phyloP scores from a whole-genome alignment of 2,329 filamentous ascomycete genomes.

The Amylocarpus encephaloides region DNA sequence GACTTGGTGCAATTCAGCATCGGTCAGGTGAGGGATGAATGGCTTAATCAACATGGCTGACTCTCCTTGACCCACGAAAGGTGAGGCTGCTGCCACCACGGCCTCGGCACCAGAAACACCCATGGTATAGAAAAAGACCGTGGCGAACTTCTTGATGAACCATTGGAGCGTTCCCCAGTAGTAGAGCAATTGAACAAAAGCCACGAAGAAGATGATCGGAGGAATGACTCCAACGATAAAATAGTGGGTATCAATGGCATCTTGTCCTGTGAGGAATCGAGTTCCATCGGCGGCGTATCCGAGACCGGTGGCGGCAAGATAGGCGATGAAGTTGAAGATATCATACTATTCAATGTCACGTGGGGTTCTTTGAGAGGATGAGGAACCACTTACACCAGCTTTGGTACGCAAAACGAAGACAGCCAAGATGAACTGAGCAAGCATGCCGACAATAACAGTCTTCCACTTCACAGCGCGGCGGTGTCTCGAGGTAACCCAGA shows the following conservation, averaged over 20 bases:
- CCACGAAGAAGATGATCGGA: slow-evolving; percentile 93
- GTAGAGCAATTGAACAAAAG: slow-evolving; percentile 81
- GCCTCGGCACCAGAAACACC: slow-evolving; percentile 84
- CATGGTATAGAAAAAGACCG: slow-evolving; percentile 87
- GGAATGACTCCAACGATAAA: slow-evolving; percentile 80
- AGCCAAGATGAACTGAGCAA: slow-evolving; percentile 80
- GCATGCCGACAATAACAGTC: slow-evolving; percentile 82
- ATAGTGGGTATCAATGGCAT: slow-evolving; percentile 43
- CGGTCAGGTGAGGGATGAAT: slow-evolving; percentile 78
- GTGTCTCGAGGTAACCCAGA: slow-evolving; percentile 68
- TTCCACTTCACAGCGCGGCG: slow-evolving; percentile 62
- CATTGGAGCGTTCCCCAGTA: slow-evolving; percentile 78
- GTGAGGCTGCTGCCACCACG: slow-evolving; percentile 87
- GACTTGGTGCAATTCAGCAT: slow-evolving; percentile 84
- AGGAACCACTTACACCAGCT: slow-evolving; percentile 44
- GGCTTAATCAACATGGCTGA: slow-evolving; percentile 87
- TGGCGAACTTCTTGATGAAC: slow-evolving; percentile 81
- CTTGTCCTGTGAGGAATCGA: slow-evolving; percentile 56
- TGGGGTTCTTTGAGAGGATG: neutral
- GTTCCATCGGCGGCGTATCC: slow-evolving; percentile 70
- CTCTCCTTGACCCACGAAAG: slow-evolving; percentile 92
- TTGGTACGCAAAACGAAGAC: slow-evolving; percentile 79
- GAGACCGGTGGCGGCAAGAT: slow-evolving; percentile 65
- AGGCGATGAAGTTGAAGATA: slow-evolving; percentile 85
- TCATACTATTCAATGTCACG: slow-evolving; percentile 46